Evolutionary conservation across 495 filamentous ascomycete species (phyloP), one percentile per base, ranked within the genome.

Genomic region (Hyaloscypha variabilis): DNA sequence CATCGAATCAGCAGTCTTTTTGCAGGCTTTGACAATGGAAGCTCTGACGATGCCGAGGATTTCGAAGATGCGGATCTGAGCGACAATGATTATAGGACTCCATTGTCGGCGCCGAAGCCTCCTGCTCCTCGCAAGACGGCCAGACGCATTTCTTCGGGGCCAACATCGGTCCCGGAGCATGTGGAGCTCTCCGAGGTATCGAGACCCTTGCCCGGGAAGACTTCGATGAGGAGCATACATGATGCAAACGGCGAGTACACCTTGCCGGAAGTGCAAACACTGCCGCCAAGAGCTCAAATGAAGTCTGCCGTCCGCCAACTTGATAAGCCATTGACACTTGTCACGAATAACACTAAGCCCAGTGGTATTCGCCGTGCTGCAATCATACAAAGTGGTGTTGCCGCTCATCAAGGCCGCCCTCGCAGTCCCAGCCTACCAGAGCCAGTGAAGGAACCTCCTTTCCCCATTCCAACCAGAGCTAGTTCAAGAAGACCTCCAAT

Each of bases 401-500:
- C 83, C 54, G 87, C 87, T 6, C 91, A 96, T 68, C 81, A 87
- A 63, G 78, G 77, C 53, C 88, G 90, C 34, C 78, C 87, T 8
- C 84, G 90, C 42, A 97, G 89, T 72, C 90, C 92, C 1, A 96
- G 92, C 67, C 78, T 92, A 28, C 86, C 67, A 80, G 90, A 82
- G 68, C 81, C 68, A 24, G 66, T 67, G 6, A 70, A 67, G 74
- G 83, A 85, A 64, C 92, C 92, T 25, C 92, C 92, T 8, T 97
- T 97, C 80, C 93, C 96, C 0, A 94, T 99, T 10, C 95, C 95
- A 4, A 90, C 88, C 13, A 84, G 95, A 60, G 87, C 91, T 21
- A 97, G 94, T 73, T 97, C 95, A 3, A 86, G 92, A 67, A 90
- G 90, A 69, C 82, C 89, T 36, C 86, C 88, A 6, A 75, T 88